A percentile compares a stretch with the other conserved stretches of the same genome.
Conservation (phyloP, 345 rosid genomes). For the Populus deltoides region DNA sequence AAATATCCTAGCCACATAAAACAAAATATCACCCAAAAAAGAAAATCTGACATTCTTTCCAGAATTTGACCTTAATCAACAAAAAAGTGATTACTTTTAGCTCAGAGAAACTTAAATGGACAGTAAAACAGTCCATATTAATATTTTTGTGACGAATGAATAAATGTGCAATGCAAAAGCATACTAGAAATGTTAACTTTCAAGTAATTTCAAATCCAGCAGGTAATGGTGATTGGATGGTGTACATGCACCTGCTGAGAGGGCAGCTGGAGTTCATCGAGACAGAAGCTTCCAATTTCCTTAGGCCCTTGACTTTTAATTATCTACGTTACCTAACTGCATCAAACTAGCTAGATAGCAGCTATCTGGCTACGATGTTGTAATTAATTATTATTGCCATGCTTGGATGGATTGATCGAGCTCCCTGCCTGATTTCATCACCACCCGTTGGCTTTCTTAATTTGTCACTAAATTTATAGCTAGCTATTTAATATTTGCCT, state of each 20-base stretch:
- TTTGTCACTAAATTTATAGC: no score
- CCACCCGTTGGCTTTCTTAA: no score
- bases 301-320: constrained; percentile 33
- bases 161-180: not conserved
- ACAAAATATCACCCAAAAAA: constrained; percentile 5
- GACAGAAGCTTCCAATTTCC: constrained; percentile 27
- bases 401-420: no score
- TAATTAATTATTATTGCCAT: no score
- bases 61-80: not conserved
- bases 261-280: constrained; percentile 35
- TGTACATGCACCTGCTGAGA: constrained; percentile 42
- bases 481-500: no score
- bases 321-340: constrained; percentile 16
- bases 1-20: constrained; percentile 4
- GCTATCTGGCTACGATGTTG: not conserved
- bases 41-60: constrained; percentile 1
- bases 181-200: not conserved
- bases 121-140: not conserved
- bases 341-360: not conserved
- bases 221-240: constrained; percentile 57
- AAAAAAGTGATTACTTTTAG: not conserved
- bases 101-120: constrained; percentile 7
- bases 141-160: not conserved
- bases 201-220: constrained; percentile 26
- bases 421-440: no score